Evolutionary conservation across 805 yeast genomes (phyloP), one percentile per base, ranked within the genome.

Genomic region (Candida insectalens): DNA sequence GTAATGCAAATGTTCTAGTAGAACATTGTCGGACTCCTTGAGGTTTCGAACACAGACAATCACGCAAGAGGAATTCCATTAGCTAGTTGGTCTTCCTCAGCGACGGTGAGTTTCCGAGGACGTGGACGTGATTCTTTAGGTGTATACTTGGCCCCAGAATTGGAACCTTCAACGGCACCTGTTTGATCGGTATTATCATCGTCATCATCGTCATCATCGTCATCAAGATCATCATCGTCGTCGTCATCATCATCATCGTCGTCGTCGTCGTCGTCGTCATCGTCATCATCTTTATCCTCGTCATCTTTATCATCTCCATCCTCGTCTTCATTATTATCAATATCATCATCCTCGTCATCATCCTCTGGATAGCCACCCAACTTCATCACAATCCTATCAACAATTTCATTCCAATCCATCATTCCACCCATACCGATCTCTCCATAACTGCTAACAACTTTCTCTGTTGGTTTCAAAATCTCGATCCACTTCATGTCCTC

Each of bases 391-490:
- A 73, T 62, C 40, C 58, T 63, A 44, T 71, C 72, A 25, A 72
- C 79, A 35, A 73, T 63, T 46, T 73, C 79, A 47, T 73, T 73
- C 71, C 74, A 71, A 43, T 73, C 78, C 77, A 71, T 71, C 79
- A 73, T 73, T 35, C 79, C 79, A 10, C 79, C 78, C 77, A 73
- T 69, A 13, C 78, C 79, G 35, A 73, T 73, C 42, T 72, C 79
- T 36, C 79, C 79, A 63, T 50, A 49, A 30, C 46, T 69, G 57
- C 37, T 76, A 64, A 39, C 67, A 9, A 73, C 76, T 42, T 73
- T 73, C 45, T 73, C 79, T 4, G 72, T 71, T 1, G 79, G 79
- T 47, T 68, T 72, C 40, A 73, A 56, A 13, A 73, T 53, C 44
- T 73, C 77, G 32, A 73, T 70, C 77, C 78, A 73, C 15, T 71